Evolutionary conservation across 257 asterid species (phyloP).

Genomic region (Misopates orontium): DNA sequence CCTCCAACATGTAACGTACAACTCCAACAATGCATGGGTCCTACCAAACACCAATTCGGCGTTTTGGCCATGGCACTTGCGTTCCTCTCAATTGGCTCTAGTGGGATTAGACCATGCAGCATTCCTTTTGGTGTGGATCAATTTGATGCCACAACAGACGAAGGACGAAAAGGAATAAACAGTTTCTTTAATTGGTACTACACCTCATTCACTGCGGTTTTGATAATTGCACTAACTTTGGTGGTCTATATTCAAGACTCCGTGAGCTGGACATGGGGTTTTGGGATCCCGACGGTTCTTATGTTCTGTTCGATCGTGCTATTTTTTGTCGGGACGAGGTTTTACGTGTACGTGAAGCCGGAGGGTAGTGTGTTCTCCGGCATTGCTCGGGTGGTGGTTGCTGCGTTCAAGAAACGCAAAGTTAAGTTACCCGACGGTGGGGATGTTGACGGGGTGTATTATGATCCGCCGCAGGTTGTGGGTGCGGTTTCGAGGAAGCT

Average conservation of each 20-base stretch:
- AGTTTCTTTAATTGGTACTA: constrained; percentile 96
- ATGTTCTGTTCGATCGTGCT: constrained; percentile 52
- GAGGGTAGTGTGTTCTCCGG: constrained; percentile 74
- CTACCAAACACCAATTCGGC: constrained; percentile 56
- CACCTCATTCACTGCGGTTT: constrained; percentile 60
- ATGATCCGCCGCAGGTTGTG: constrained; percentile 50
- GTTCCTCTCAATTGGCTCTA: constrained; percentile 57
- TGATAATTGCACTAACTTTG: constrained; percentile 59
- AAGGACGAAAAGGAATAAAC: constrained; percentile 71
- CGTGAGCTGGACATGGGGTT: constrained; percentile 68
- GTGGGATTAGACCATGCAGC: constrained; percentile 95
- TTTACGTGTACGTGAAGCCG: constrained; percentile 64
- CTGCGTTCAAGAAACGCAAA: constrained; percentile 57
- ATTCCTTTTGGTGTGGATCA: constrained; percentile 93
- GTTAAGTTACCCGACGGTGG: constrained; percentile 33
- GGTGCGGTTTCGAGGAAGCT: constrained; percentile 42
- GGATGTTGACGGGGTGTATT: constrained; percentile 30
- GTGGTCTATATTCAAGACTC: constrained; percentile 78
- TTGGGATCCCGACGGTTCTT: constrained; percentile 61
- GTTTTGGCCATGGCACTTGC: constrained; percentile 46
- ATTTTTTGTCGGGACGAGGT: constrained; percentile 55
- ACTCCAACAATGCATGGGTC: constrained; percentile 47
- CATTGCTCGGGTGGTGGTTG: constrained; percentile 49
- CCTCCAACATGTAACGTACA: constrained; percentile 65
- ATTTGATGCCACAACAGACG: constrained; percentile 58